Evolutionary conservation across 768 basidiomycete genomes (phyloP).

Genomic region (Dioszegia hungarica): DNA sequence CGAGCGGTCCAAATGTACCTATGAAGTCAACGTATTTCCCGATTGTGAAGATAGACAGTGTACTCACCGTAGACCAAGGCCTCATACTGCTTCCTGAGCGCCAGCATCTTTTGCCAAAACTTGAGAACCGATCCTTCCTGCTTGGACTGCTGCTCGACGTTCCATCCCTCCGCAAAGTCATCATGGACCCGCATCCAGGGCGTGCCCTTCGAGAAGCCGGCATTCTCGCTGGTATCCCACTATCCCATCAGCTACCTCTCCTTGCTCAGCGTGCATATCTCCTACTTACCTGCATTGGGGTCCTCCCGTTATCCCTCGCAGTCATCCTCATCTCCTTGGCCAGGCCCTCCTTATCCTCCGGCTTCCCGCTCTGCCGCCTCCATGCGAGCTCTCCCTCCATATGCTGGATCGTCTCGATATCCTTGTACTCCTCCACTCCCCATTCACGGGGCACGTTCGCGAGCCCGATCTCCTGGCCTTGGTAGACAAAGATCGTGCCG

Average conservation of each 20-base stretch:
- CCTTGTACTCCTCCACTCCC: slow-evolving; percentile 70
- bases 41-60: not conserved
- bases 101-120: slow-evolving; percentile 62
- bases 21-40: not conserved
- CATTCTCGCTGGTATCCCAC: slow-evolving; percentile 60
- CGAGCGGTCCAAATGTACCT: slow-evolving; percentile 59
- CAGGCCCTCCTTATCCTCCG: slow-evolving; percentile 61
- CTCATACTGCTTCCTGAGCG: slow-evolving; percentile 55
- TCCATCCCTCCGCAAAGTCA: slow-evolving; percentile 55
- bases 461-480: slow-evolving; percentile 67
- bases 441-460: slow-evolving; percentile 54
- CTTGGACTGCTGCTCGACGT: slow-evolving; percentile 54
- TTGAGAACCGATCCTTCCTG: slow-evolving; percentile 57
- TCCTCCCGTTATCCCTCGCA: slow-evolving; percentile 65
- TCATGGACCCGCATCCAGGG: slow-evolving; percentile 76
- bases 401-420: slow-evolving; percentile 51
- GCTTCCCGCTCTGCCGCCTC: slow-evolving; percentile 17
- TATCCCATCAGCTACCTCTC: not conserved
- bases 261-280: not conserved
- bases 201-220: slow-evolving; percentile 58
- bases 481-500: slow-evolving; percentile 68
- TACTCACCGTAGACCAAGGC: slow-evolving; percentile 26
- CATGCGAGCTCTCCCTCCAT: slow-evolving; percentile 18
- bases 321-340: slow-evolving; percentile 59
- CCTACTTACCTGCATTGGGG: slow-evolving; percentile 27